Conservation (phyloP, 164 flowering plant species). For the Berberis thunbergii region DNA sequence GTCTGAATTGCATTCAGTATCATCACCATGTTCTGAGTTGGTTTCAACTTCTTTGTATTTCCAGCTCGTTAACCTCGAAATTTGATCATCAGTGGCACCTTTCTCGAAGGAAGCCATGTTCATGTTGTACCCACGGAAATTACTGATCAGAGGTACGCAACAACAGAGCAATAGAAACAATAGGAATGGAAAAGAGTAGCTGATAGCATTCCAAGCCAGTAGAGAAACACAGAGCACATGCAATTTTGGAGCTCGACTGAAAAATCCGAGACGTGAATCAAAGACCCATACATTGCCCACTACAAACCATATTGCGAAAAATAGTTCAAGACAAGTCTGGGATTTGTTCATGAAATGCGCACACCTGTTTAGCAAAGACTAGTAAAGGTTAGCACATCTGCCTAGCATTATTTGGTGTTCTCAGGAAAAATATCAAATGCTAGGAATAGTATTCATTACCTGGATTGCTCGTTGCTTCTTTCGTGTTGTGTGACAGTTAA, state of each 20-base stretch:
- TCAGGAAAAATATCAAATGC: too few relatives aligned
- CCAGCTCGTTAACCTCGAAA: conserved; percentile 61
- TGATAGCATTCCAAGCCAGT: conserved; percentile 86
- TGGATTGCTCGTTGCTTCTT: conserved; percentile 46
- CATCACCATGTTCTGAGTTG: conserved; percentile 24
- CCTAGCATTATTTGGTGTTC: too few relatives aligned
- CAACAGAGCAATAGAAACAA: conserved; percentile 79
- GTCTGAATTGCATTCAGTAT: conserved; percentile 19
- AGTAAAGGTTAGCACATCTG: too few relatives aligned
- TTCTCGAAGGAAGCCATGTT: conserved; percentile 54
- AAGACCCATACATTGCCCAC: conserved; percentile 99
- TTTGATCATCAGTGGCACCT: conserved; percentile 88
- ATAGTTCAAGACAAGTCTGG: conserved; percentile 69
- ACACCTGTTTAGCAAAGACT: conserved; percentile 25
- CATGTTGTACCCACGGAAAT: conserved; percentile 81
- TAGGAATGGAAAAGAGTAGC: conserved; percentile 93
- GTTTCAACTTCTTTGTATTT: conserved; percentile 38
- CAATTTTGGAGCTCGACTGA: conserved; percentile 61
- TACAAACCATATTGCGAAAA: conserved; percentile 98
- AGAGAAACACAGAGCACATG: conserved; percentile 68
- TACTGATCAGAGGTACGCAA: conserved; percentile 66
- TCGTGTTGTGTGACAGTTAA: conserved; percentile 49
- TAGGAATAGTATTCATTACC: conserved; percentile 28
- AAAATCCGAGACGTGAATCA: conserved; percentile 65
- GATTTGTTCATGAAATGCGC: conserved; percentile 56